Percentiles rank a stretch among this genome's conserved stretches.
These are phyloP conservation scores for Corniculantispora saksenae DNA, from an alignment of 2,329 filamentous ascomycete genomes.

Conservation along the genomic window DNA sequence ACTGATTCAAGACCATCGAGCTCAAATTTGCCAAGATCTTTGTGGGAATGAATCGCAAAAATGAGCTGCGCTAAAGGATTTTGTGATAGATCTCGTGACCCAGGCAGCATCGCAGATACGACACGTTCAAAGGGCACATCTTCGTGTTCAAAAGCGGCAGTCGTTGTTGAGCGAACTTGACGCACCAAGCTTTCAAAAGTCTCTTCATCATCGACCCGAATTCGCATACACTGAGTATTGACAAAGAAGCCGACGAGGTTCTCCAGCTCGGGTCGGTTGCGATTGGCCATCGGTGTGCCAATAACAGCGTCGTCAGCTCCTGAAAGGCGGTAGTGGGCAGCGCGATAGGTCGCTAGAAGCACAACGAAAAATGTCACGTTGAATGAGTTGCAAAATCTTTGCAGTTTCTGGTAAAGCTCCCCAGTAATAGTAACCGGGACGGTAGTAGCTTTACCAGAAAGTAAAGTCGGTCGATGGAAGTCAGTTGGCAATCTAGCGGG, in stretches of 20 bases:
- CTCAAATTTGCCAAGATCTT: background rate
- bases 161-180: conserved; percentile 16
- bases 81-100: conserved; percentile 5
- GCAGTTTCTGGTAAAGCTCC: conserved; percentile 13
- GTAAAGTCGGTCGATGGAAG: background rate
- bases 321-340: conserved; percentile 23
- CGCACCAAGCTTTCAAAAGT: conserved; percentile 20
- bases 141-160: conserved; percentile 21
- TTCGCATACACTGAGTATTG: conserved; percentile 24
- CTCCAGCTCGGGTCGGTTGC: conserved; percentile 20
- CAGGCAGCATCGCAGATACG: conserved; percentile 13
- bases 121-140: conserved; percentile 23
- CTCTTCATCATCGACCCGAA: conserved; percentile 10
- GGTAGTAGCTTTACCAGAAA: background rate
- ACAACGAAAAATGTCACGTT: conserved; percentile 17
- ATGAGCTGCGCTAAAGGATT: conserved; percentile 21
- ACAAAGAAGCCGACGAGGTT: conserved; percentile 25
- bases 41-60: conserved; percentile 20
- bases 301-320: conserved; percentile 20
- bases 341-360: conserved; percentile 20
- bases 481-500: conserved; percentile 10
- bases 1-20: background rate
- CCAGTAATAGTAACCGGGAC: background rate
- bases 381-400: conserved; percentile 16
- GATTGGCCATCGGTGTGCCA: conserved; percentile 22